Percentiles rank a stretch among this genome's conserved stretches.
These are phyloP conservation scores for Mycena rebaudengoi DNA, from an alignment of 768 basidiomycete genomes.

Conservation along the genomic window DNA sequence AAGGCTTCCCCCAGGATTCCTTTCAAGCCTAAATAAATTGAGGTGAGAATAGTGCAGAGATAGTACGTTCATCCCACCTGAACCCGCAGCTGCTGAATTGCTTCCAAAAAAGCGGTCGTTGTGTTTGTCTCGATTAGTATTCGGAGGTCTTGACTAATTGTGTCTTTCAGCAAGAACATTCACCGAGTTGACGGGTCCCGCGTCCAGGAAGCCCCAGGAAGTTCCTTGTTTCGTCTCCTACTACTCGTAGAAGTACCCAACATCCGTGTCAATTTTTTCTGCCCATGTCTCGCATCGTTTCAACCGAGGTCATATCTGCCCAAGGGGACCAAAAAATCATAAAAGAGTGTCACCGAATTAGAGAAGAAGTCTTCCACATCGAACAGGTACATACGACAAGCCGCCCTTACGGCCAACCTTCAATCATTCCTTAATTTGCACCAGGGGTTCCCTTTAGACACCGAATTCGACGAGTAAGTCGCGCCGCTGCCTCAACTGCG, in stretches of 20 bases:
- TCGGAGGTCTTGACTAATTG: no score
- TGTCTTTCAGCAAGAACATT: no score
- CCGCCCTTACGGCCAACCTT: slow-evolving; percentile 63
- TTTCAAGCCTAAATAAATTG: neutral
- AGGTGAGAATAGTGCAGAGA: neutral
- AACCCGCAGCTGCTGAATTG: neutral
- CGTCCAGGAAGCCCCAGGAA: no score
- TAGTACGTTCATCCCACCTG: neutral
- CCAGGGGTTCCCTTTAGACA: slow-evolving; percentile 77
- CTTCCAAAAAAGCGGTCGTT: no score
- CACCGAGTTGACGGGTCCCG: no score
- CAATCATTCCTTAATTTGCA: slow-evolving; percentile 49
- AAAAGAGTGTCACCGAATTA: slow-evolving; percentile 46
- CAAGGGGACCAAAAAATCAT: slow-evolving; percentile 56
- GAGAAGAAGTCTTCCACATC: slow-evolving; percentile 20
- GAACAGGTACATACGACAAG: slow-evolving; percentile 35
- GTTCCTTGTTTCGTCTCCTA: neutral
- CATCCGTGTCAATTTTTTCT: neutral
- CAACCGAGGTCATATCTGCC: slow-evolving; percentile 20
- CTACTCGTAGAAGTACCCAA: neutral
- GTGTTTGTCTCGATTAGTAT: no score
- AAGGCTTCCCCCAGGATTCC: slow-evolving; percentile 41
- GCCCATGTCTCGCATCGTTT: slow-evolving; percentile 8
- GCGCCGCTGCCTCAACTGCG: slow-evolving; percentile 21
- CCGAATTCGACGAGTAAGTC: slow-evolving; percentile 78